Percentiles rank a stretch among this genome's conserved stretches.
These are phyloP conservation scores for Davidsoniella eucalypti DNA, from an alignment of 2,329 filamentous ascomycete genomes.

Conservation along the genomic window DNA sequence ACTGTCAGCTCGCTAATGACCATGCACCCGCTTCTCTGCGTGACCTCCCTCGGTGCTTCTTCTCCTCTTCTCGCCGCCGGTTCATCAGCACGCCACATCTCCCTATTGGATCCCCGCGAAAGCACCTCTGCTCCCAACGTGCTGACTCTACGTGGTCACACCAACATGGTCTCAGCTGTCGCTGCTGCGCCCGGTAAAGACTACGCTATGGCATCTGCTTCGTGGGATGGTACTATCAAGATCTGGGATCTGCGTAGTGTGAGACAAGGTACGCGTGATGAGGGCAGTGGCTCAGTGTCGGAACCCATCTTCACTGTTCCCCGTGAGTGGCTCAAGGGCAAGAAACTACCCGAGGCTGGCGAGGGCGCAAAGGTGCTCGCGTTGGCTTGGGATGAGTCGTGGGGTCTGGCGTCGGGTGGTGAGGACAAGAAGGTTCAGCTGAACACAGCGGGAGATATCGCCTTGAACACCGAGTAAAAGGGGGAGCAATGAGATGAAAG, in stretches of 20 bases:
- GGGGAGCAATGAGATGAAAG: not conserved
- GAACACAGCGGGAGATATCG: slow-evolving; percentile 30
- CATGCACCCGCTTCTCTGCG: slow-evolving; percentile 64
- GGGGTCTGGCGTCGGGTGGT: slow-evolving; percentile 80
- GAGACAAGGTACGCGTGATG: slow-evolving; percentile 42
- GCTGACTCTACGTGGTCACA: slow-evolving; percentile 83
- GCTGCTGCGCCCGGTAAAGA: slow-evolving; percentile 40
- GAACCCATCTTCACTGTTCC: slow-evolving; percentile 61
- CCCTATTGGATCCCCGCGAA: slow-evolving; percentile 77
- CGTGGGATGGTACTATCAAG: slow-evolving; percentile 79
- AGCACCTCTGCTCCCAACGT: slow-evolving; percentile 61
- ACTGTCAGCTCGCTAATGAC: slow-evolving; percentile 73
- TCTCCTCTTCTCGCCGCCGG: slow-evolving; percentile 47
- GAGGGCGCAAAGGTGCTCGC: slow-evolving; percentile 83
- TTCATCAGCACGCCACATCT: slow-evolving; percentile 73
- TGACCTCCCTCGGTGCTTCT: slow-evolving; percentile 49
- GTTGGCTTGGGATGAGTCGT: slow-evolving; percentile 67
- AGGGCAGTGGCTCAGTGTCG: slow-evolving; percentile 44
- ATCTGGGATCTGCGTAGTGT: slow-evolving; percentile 83
- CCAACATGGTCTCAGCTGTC: slow-evolving; percentile 48
- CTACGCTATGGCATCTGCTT: slow-evolving; percentile 75
- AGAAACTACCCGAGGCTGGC: slow-evolving; percentile 50
- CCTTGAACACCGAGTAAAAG: slow-evolving; percentile 4
- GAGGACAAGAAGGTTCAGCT: slow-evolving; percentile 94
- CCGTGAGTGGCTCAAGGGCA: slow-evolving; percentile 52